Evolutionary conservation across 129 eudicot species (phyloP).

Genomic region (Flaveria ramosissima): DNA sequence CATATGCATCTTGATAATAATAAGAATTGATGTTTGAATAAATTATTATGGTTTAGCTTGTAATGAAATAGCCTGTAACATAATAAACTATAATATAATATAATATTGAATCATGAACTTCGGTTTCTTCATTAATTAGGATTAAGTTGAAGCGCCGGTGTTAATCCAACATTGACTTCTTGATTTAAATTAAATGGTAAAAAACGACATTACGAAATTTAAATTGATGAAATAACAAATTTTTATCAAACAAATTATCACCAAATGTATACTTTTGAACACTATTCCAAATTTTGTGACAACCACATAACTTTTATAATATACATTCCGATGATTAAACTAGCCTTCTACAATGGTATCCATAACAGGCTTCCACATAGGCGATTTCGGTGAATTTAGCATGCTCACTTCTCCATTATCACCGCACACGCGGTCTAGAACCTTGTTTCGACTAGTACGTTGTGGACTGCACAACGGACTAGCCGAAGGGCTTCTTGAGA

Average conservation of each 20-base stretch:
- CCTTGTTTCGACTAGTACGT: neutral
- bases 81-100: neutral
- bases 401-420: neutral
- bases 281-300: neutral
- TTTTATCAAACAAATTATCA: neutral
- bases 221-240: neutral
- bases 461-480: constrained; percentile 21
- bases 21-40: neutral
- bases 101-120: neutral
- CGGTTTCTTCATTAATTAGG: neutral
- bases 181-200: neutral
- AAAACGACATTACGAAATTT: neutral
- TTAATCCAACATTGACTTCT: neutral
- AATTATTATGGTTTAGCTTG: constrained; percentile 1
- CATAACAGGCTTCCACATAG: constrained; percentile 61
- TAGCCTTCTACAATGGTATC: constrained; percentile 56
- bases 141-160: neutral
- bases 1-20: neutral
- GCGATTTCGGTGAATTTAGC: constrained; percentile 21
- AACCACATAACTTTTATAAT: neutral
- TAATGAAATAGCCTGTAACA: neutral
- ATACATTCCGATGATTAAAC: constrained; percentile 23
- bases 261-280: neutral
- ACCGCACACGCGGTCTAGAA: neutral
- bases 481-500: constrained; percentile 16